phyloP scores from a whole-genome alignment of 225 moss, liverwort and hornwort genomes.

The Anthoceros angustus region DNA sequence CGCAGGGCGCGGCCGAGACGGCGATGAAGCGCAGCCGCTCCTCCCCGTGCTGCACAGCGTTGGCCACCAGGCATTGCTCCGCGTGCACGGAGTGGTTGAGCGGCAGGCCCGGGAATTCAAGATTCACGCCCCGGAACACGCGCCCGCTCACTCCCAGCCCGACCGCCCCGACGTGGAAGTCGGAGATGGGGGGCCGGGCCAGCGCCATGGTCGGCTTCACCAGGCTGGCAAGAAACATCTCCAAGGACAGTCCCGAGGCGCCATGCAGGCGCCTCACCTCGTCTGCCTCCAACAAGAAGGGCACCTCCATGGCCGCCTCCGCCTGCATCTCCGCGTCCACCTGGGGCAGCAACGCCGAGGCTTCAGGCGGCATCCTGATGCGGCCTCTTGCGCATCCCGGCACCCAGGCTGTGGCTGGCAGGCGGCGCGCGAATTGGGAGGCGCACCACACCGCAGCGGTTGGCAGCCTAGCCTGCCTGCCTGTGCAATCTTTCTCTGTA shows the following conservation, averaged over 20 bases:
- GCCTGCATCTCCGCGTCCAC: not conserved
- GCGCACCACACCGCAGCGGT: too few species aligned
- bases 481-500: too few species aligned
- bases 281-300: conserved; percentile 63
- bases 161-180: conserved; percentile 88
- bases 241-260: conserved; percentile 52
- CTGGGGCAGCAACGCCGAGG: not conserved
- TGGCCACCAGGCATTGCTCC: conserved; percentile 89
- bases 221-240: conserved; percentile 60
- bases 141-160: conserved; percentile 76
- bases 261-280: conserved; percentile 46
- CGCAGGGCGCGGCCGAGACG: conserved; percentile 87
- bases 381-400: too few species aligned
- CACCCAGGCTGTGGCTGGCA: too few species aligned
- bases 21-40: conserved; percentile 62
- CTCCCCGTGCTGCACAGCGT: conserved; percentile 85
- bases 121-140: conserved; percentile 75
- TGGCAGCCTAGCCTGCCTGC: too few species aligned
- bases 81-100: conserved; percentile 70
- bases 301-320: conserved; percentile 3
- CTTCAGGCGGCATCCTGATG: too few species aligned
- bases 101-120: conserved; percentile 67
- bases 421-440: too few species aligned
- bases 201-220: conserved; percentile 57
- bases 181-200: conserved; percentile 75